These are phyloP conservation scores for Wickerhamomyces silvicola DNA, from an alignment of 805 yeast genomes.

Conservation along the genomic window DNA sequence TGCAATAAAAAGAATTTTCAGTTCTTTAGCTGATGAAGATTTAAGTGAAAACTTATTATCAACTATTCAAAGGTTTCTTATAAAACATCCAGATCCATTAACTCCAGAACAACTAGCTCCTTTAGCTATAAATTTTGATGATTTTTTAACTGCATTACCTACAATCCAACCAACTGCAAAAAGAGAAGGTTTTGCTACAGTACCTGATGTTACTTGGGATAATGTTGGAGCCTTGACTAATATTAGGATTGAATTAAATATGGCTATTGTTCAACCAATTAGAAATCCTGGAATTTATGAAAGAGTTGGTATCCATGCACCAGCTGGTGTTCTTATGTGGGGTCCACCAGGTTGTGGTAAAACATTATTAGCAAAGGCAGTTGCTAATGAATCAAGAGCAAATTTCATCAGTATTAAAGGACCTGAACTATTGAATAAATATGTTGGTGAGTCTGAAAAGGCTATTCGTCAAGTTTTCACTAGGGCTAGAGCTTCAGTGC, in stretches of 20 bases:
- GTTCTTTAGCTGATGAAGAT: slow-evolving; percentile 29
- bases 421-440: slow-evolving; percentile 89
- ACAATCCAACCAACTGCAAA: slow-evolving; percentile 95
- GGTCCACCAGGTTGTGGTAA: slow-evolving; percentile 99
- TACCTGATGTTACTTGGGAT: slow-evolving; percentile 95
- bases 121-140: slow-evolving; percentile 68
- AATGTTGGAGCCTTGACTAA: slow-evolving; percentile 84
- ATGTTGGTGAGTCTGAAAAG: slow-evolving; percentile 93
- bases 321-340: slow-evolving; percentile 96
- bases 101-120: slow-evolving; percentile 70
- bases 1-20: slow-evolving; percentile 88
- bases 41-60: slow-evolving; percentile 37
- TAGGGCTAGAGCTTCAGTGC: slow-evolving; percentile 87
- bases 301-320: slow-evolving; percentile 91
- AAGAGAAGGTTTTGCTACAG: slow-evolving; percentile 97
- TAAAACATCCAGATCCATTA: slow-evolving; percentile 73
- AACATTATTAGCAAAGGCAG: slow-evolving; percentile 92
- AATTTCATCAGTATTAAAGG: slow-evolving; percentile 95
- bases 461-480: slow-evolving; percentile 91
- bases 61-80: slow-evolving; percentile 66
- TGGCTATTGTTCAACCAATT: slow-evolving; percentile 97
- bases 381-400: slow-evolving; percentile 94
- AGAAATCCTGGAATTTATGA: slow-evolving; percentile 84
- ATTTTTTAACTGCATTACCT: slow-evolving; percentile 81
- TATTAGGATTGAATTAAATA: slow-evolving; percentile 83